These are phyloP conservation scores for Centaurea solstitialis DNA, from an alignment of 129 eudicot genomes.

Conservation along the genomic window DNA sequence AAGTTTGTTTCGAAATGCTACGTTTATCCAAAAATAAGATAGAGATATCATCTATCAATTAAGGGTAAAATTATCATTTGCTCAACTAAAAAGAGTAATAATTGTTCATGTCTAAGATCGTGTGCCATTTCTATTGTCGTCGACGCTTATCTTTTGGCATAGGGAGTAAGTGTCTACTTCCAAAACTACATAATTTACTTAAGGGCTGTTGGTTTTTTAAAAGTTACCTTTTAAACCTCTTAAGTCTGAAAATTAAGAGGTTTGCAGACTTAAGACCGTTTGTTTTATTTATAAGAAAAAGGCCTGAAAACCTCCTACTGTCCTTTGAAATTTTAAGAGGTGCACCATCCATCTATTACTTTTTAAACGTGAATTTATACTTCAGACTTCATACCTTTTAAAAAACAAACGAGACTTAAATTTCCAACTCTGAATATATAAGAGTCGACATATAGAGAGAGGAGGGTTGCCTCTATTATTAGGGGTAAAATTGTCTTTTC, in stretches of 20 bases:
- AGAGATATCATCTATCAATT: background rate
- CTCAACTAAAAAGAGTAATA: background rate
- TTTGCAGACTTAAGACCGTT: too few species aligned
- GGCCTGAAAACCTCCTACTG: too few species aligned
- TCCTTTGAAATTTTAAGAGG: too few species aligned
- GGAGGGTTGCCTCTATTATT: background rate
- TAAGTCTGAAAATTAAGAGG: too few species aligned
- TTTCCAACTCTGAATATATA: background rate
- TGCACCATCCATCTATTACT: too few species aligned
- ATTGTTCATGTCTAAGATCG: background rate
- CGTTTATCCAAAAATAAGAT: background rate
- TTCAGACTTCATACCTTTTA: too few species aligned
- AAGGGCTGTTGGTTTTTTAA: too few species aligned
- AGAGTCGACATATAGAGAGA: background rate
- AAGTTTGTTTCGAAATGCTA: background rate
- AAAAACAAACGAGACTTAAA: too few species aligned
- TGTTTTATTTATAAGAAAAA: too few species aligned
- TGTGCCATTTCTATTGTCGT: background rate
- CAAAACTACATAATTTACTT: background rate
- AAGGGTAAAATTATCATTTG: background rate
- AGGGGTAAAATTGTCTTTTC: background rate
- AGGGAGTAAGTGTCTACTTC: background rate
- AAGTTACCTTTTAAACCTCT: too few species aligned
- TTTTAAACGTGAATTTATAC: too few species aligned
- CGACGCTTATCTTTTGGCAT: background rate